Base-by-base conservation (phyloP, 106 monocot species). In the Narthecium ossifragum region DNA sequence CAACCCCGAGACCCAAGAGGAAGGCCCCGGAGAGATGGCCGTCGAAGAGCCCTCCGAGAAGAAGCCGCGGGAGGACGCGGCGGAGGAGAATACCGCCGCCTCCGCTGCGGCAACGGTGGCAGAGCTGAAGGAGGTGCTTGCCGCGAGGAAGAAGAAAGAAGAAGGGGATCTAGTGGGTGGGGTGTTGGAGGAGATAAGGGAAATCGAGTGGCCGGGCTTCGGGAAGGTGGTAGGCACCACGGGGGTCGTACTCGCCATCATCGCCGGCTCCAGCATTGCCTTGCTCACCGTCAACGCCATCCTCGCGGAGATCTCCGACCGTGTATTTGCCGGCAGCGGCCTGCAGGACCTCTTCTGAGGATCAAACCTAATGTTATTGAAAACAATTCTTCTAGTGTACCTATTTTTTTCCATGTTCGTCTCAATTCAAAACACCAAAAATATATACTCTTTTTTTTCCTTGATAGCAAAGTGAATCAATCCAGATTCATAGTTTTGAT, bases 161-260 rank as follows among this genome's bases (percentile, higher is more conserved):
- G 74, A 66, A 43, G 21, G 32, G 46, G 63, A 34, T 24, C 37
- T 81, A 60, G 66, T 72, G 60, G 64, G 38, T 4, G 90, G 94
- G 4, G 94, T 90, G 38, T 62, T 43, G 56, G 85, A 81, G 69
- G 90, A 90, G 71, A 60, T 98, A 20, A 50, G 50, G 22, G 78
- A 81, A 79, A 87, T 98, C 66, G 90, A 98, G 81, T 98, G 96
- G 96, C 96, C 90, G 58, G 59, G 58, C 29, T 84, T 90, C 45
- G 74, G 81, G 52, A 90, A 74, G 71, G 90, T 98, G 1, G 57
- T 98, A 60, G 83, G 86, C 23, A 98, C 86, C 54, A 93, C 98
- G 10, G 90, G 98, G 14, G 84, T 98, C 14, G 98, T 98, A 1
- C 61, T 98, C 12, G 80, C 78, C 9, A 81, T 98, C 55, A 98